Conservation (phyloP, 2,329 filamentous ascomycete species). For the Pseudogymnoascus sp. region DNA sequence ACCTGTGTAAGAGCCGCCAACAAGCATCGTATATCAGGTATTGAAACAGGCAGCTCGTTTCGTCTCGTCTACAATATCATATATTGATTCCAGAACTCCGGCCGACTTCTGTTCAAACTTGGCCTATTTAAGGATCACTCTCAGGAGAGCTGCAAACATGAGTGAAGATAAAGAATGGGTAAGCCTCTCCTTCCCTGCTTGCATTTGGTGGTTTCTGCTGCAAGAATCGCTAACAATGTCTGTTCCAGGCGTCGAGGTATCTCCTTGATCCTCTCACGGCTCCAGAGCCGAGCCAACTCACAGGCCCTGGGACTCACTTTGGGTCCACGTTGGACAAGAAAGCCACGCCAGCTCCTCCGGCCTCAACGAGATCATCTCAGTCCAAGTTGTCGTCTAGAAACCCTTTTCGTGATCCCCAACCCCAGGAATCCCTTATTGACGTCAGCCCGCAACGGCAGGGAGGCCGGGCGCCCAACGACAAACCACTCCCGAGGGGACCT, state of each 20-base stretch:
- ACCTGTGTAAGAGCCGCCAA: neutral
- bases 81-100: neutral
- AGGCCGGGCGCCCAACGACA: slow-evolving; percentile 12
- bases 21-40: neutral
- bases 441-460: slow-evolving; percentile 24
- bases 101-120: neutral
- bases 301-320: slow-evolving; percentile 49
- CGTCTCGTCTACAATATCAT: neutral
- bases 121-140: neutral
- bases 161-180: slow-evolving; percentile 8
- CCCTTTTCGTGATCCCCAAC: slow-evolving; percentile 29
- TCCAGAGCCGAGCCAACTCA: slow-evolving; percentile 59
- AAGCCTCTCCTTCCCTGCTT: neutral
- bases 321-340: slow-evolving; percentile 12
- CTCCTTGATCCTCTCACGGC: slow-evolving; percentile 61
- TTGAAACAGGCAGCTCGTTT: neutral
- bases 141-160: neutral
- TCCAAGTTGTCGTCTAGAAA: slow-evolving; percentile 39
- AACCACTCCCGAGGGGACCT: slow-evolving; percentile 27
- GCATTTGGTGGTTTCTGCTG: neutral
- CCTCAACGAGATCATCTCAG: slow-evolving; percentile 44
- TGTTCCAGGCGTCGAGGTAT: slow-evolving; percentile 50
- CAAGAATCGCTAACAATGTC: slow-evolving; percentile 9
- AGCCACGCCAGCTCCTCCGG: slow-evolving; percentile 40
- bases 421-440: slow-evolving; percentile 25